Conservation (phyloP, 2,329 filamentous ascomycete genomes). For the Knufia petricola region DNA sequence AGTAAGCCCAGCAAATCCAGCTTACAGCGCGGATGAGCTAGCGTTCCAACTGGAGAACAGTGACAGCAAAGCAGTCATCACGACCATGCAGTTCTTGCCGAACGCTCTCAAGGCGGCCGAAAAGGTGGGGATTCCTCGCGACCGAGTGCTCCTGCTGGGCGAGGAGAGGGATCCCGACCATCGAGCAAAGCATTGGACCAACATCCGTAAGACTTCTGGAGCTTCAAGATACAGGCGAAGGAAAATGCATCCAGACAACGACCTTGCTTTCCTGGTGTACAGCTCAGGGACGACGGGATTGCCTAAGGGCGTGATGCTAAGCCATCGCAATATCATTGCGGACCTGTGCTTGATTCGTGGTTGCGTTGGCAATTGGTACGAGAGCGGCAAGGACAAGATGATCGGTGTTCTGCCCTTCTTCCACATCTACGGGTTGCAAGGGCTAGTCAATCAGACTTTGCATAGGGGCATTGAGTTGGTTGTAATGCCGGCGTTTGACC, state of each 20-base stretch:
- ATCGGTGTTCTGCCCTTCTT: slow-evolving; percentile 80
- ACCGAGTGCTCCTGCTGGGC: slow-evolving; percentile 71
- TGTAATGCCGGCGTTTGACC: slow-evolving; percentile 71
- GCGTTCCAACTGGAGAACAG: slow-evolving; percentile 75
- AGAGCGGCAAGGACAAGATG: slow-evolving; percentile 58
- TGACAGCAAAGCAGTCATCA: slow-evolving; percentile 63
- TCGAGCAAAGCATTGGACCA: slow-evolving; percentile 61
- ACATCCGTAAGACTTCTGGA: slow-evolving; percentile 57
- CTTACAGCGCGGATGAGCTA: slow-evolving; percentile 74
- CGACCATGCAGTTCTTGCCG: slow-evolving; percentile 58
- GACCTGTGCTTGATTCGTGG: slow-evolving; percentile 54
- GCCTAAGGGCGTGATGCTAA: slow-evolving; percentile 85
- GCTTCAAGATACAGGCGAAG: slow-evolving; percentile 50
- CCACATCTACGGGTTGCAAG: slow-evolving; percentile 78
- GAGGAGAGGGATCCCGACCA: slow-evolving; percentile 52
- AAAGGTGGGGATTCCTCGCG: slow-evolving; percentile 58
- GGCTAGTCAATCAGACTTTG: slow-evolving; percentile 59
- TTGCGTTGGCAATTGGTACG: slow-evolving; percentile 41
- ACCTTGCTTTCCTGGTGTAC: slow-evolving; percentile 78
- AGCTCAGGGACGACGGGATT: slow-evolving; percentile 82
- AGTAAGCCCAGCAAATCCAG: slow-evolving; percentile 74
- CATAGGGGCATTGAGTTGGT: slow-evolving; percentile 58
- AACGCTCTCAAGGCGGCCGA: slow-evolving; percentile 59
- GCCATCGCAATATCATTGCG: slow-evolving; percentile 70
- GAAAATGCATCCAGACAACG: slow-evolving; percentile 57